A percentile compares a stretch with the other conserved stretches of the same genome.
phyloP scores from a whole-genome alignment of 164 flowering plant genomes.

The Houttuynia cordata region DNA sequence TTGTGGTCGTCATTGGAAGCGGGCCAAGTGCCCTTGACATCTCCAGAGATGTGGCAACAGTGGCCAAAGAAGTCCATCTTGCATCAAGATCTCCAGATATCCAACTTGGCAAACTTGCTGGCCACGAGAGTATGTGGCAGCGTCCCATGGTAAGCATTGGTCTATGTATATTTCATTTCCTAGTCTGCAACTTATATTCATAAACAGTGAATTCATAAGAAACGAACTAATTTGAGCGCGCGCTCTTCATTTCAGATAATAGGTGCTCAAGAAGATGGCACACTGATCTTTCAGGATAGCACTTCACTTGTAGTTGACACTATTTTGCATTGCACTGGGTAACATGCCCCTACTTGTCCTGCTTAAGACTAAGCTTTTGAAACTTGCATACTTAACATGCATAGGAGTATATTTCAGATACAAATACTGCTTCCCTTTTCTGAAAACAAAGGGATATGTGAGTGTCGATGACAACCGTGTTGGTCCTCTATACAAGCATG shows the following conservation, averaged over 20 bases:
- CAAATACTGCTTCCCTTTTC: conserved; percentile 76
- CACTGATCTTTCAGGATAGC: not conserved
- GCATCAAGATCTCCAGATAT: conserved; percentile 38
- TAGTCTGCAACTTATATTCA: too few species aligned
- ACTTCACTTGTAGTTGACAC: not conserved
- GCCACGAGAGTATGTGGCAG: conserved; percentile 60
- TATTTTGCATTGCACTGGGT: not conserved
- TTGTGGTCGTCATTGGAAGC: conserved; percentile 8
- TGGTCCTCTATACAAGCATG: conserved; percentile 72
- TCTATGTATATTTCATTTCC: not conserved
- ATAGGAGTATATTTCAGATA: conserved; percentile 30
- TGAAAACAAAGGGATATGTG: conserved; percentile 42
- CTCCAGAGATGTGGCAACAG: conserved; percentile 54
- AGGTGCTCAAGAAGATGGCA: not conserved
- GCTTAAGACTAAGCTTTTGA: not conserved
- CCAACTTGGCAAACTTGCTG: conserved; percentile 23
- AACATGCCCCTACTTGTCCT: not conserved
- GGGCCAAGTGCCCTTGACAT: conserved; percentile 60
- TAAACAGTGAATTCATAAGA: too few species aligned
- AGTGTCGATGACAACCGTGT: conserved; percentile 79
- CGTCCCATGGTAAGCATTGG: conserved; percentile 56
- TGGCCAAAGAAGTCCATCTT: conserved; percentile 82
- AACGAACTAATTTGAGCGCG: too few species aligned
- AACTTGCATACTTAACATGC: not conserved
- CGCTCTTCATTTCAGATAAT: not conserved